Evolutionary conservation across 2,329 filamentous ascomycete species (phyloP), one percentile per base, ranked within the genome.

Genomic region (Monosporascus sp.): DNA sequence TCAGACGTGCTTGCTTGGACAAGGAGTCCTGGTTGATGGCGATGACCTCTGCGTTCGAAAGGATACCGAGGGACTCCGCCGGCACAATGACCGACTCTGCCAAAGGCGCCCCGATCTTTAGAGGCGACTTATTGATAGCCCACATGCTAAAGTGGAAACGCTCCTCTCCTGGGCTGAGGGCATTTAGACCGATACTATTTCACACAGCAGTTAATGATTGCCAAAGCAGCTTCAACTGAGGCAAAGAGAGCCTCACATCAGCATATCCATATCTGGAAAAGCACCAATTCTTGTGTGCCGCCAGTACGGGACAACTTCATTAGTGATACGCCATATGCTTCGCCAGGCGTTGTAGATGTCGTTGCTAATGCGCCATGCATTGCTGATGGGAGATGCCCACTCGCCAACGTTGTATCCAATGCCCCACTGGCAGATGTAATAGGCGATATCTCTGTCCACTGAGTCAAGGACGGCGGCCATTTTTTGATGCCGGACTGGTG

Each of bases 11-110:
- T 45, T 80, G 77, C 50, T 75, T 66, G 0, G 73, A 79, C 0
- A 83, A 64, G 0, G 74, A 54, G 58, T 84, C 82, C 58, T 84
- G 81, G 58, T 84, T 84, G 60, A 81, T 78, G 0, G 75, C 75
- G 24, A 85, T 78, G 22, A 81, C 74, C 51, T 81, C 80, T 25
- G 72, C 68, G 63, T 83, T 83, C 1, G 68, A 69, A 47, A 79
- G 62, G 17, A 78, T 67, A 6, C 65, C 64, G 15, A 80, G 60
- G 0, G 77, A 78, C 1, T 65, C 62, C 0, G 63, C 52, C 1
- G 70, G 68, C 0, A 76, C 73, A 3, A 72, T 52, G 0, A 61
- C 60, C 11, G 68, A 62, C 25, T 73, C 70, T 47, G 78, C 63
- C 0, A 35, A 11, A 35, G 70, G 72, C 1, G 70, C 73, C 0